A percentile compares a stretch with the other conserved stretches of the same genome.
Evolutionary conservation across 495 filamentous ascomycete genomes (phyloP).

Genomic region (Chaetomium cochliodes): DNA sequence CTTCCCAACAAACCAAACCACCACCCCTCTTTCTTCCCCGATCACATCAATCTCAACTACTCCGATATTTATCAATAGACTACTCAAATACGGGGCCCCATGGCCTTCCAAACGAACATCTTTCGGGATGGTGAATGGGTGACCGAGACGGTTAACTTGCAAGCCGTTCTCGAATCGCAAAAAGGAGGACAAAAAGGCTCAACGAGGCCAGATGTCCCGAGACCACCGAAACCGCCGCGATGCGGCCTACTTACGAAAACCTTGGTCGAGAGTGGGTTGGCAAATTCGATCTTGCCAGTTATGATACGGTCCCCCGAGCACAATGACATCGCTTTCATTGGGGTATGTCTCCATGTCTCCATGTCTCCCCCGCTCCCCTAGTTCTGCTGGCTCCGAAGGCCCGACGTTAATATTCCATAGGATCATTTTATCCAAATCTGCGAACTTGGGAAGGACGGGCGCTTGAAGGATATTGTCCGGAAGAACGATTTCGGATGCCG

Average conservation of each 20-base stretch:
- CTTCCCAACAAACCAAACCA: no score
- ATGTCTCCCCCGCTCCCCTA: no score
- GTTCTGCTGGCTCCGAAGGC: neutral
- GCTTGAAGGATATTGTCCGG: conserved; percentile 65
- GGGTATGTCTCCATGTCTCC: conserved; percentile 51
- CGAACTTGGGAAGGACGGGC: conserved; percentile 59
- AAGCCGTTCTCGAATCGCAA: conserved; percentile 40
- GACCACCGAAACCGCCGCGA: conserved; percentile 44
- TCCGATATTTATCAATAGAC: no score
- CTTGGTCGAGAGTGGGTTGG: conserved; percentile 68
- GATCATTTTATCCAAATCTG: conserved; percentile 69
- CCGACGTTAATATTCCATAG: conserved; percentile 34
- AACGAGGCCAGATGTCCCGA: conserved; percentile 29
- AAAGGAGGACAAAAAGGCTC: conserved; percentile 22
- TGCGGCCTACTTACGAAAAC: conserved; percentile 76
- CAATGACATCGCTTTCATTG: conserved; percentile 90
- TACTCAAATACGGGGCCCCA: conserved; percentile 1
- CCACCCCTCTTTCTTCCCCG: no score
- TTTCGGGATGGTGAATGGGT: conserved; percentile 61
- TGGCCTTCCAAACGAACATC: conserved; percentile 53
- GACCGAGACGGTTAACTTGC: conserved; percentile 48
- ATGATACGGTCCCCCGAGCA: conserved; percentile 63
- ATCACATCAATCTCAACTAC: no score
- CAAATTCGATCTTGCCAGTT: conserved; percentile 78
- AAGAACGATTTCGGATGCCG: conserved; percentile 74